These are phyloP conservation scores for Coniella lustricola DNA, from an alignment of 2,329 filamentous ascomycete species.

Conservation along the genomic window DNA sequence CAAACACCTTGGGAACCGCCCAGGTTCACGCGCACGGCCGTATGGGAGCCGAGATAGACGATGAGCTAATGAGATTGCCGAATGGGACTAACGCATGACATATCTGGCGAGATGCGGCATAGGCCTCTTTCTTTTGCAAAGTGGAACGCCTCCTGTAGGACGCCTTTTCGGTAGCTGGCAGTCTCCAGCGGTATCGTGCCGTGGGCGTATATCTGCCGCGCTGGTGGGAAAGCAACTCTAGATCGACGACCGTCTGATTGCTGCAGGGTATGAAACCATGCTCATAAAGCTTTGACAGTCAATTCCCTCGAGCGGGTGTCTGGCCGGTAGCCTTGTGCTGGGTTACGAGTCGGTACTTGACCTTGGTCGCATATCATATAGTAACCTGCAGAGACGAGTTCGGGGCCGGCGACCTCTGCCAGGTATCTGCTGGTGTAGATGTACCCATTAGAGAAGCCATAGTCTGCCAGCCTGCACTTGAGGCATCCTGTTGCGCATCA, in stretches of 20 bases:
- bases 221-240: background rate
- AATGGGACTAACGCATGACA: background rate
- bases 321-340: background rate
- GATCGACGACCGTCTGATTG: background rate
- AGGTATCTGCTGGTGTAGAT: too few species aligned
- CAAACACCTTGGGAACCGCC: background rate
- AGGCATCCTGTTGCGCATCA: background rate
- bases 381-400: background rate
- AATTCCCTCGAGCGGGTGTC: background rate
- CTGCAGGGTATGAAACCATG: background rate
- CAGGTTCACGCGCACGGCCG: too few species aligned
- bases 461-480: background rate
- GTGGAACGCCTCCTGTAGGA: background rate
- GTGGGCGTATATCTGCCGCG: background rate
- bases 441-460: too few species aligned
- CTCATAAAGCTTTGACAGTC: background rate
- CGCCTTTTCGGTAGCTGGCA: background rate
- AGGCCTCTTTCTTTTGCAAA: background rate
- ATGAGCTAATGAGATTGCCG: background rate
- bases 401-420: background rate
- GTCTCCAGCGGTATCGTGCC: conserved; percentile 1
- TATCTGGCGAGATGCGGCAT: background rate
- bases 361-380: background rate
- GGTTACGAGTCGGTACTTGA: conserved; percentile 1
- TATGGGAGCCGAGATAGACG: background rate